phyloP scores from a whole-genome alignment of 164 flowering plant species.

The Chimonanthus praecox region DNA sequence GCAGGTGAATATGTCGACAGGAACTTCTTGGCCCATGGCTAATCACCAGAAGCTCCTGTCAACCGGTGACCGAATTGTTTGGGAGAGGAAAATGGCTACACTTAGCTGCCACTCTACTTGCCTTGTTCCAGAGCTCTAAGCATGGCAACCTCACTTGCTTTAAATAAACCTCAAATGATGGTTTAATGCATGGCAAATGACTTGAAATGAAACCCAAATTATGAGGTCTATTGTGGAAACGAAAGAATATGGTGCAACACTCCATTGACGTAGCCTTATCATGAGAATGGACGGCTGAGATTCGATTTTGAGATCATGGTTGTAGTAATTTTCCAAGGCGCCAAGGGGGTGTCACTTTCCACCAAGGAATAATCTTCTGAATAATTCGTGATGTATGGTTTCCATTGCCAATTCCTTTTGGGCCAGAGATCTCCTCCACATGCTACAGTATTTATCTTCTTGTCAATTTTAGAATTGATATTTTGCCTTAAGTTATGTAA shows the following conservation, averaged over 20 bases:
- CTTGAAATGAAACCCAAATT: constrained; percentile 17
- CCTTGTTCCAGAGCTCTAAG: constrained; percentile 25
- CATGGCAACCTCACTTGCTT: constrained; percentile 4
- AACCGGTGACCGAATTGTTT: background rate
- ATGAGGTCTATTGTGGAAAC: constrained; percentile 1
- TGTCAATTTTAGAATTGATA: too few relatives aligned
- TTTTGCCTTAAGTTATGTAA: too few relatives aligned
- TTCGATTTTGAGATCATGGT: background rate
- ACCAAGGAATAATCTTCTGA: background rate
- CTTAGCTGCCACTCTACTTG: constrained; percentile 19
- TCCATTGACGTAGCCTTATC: constrained; percentile 20
- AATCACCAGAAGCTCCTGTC: background rate
- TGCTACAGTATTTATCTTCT: too few relatives aligned
- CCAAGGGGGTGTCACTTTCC: background rate
- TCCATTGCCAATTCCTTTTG: too few relatives aligned
- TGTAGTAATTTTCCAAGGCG: background rate
- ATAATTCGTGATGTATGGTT: too few relatives aligned
- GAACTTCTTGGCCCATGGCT: constrained; percentile 38
- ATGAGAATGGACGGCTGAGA: constrained; percentile 22
- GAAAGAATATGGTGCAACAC: constrained; percentile 15
- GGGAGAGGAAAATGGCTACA: constrained; percentile 19
- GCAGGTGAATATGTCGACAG: constrained; percentile 16
- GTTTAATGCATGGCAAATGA: constrained; percentile 24
- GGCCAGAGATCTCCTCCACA: too few relatives aligned
- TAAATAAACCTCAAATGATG: constrained; percentile 32